phyloP scores from a whole-genome alignment of 2,329 filamentous ascomycete genomes.

The Lithohypha guttulata region DNA sequence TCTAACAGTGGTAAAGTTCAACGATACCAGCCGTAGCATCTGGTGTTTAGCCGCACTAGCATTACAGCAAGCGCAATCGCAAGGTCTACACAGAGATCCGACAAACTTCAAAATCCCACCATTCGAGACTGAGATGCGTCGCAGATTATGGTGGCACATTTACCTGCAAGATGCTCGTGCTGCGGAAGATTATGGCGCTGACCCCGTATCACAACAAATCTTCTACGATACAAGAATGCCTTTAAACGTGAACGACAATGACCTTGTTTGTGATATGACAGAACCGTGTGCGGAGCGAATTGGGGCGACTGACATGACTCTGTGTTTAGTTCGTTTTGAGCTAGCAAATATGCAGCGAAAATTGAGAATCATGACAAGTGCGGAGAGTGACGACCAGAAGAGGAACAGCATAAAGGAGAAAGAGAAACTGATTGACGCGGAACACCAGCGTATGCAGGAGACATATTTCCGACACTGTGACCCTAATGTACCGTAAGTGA shows the following conservation, averaged over 20 bases:
- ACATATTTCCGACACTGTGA: constrained; percentile 45
- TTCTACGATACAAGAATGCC: constrained; percentile 50
- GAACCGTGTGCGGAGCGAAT: constrained; percentile 39
- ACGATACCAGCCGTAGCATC: constrained; percentile 33
- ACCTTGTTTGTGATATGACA: constrained; percentile 39
- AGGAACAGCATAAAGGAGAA: constrained; percentile 27
- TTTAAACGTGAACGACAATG: constrained; percentile 40
- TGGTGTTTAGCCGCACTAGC: constrained; percentile 35
- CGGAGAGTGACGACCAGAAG: not conserved
- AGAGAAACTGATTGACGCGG: constrained; percentile 39
- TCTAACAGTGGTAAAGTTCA: constrained; percentile 43
- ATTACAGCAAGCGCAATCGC: constrained; percentile 29
- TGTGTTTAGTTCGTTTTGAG: constrained; percentile 43
- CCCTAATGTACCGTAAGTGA: constrained; percentile 32
- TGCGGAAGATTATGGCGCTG: constrained; percentile 53
- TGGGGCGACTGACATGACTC: constrained; percentile 45
- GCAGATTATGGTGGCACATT: constrained; percentile 30
- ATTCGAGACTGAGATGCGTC: constrained; percentile 37
- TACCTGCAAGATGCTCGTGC: constrained; percentile 48
- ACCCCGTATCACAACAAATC: constrained; percentile 47
- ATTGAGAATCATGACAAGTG: not conserved
- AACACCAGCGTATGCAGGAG: constrained; percentile 45
- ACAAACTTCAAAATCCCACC: constrained; percentile 41
- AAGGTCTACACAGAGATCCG: constrained; percentile 37
- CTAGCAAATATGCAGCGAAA: constrained; percentile 29